Conservation (phyloP, 192 early-diverging fungal genomes). For the Mycoemilia scoparia region DNA sequence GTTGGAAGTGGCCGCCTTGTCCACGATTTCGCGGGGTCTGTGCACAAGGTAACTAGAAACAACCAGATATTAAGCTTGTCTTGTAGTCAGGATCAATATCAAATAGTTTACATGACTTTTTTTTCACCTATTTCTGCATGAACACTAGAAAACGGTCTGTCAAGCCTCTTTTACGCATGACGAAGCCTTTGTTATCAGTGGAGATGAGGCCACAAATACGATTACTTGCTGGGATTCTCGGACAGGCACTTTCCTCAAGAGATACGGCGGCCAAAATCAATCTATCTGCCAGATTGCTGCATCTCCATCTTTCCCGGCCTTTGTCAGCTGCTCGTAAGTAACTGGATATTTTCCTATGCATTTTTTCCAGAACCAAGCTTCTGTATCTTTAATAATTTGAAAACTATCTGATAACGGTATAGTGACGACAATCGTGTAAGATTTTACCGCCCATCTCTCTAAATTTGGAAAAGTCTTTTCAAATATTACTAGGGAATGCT, state of each 20-base stretch:
- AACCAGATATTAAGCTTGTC: no score
- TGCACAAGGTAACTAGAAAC: constrained; percentile 12
- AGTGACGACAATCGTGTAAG: no score
- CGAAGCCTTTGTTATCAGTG: constrained; percentile 48
- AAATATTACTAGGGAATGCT: no score
- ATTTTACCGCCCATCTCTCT: no score
- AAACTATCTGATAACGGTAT: no score
- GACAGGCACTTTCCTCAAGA: constrained; percentile 34
- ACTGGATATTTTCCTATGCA: no score
- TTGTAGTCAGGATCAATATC: no score
- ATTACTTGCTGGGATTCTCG: constrained; percentile 56
- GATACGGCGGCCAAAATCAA: constrained; percentile 8
- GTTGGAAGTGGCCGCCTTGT: constrained; percentile 48
- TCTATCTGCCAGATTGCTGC: constrained; percentile 13
- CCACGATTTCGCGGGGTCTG: constrained; percentile 51
- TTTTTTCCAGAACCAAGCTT: no score
- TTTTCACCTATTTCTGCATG: no score
- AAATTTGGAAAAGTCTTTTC: no score
- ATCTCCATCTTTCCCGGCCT: constrained; percentile 11
- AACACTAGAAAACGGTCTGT: background rate
- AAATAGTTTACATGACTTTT: no score
- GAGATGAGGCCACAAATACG: constrained; percentile 42
- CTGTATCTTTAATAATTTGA: no score
- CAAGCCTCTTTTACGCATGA: constrained; percentile 43
- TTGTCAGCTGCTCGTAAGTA: constrained; percentile 28